phyloP scores from a whole-genome alignment of 2,329 filamentous ascomycete genomes.

The Nannizzia gypsea region DNA sequence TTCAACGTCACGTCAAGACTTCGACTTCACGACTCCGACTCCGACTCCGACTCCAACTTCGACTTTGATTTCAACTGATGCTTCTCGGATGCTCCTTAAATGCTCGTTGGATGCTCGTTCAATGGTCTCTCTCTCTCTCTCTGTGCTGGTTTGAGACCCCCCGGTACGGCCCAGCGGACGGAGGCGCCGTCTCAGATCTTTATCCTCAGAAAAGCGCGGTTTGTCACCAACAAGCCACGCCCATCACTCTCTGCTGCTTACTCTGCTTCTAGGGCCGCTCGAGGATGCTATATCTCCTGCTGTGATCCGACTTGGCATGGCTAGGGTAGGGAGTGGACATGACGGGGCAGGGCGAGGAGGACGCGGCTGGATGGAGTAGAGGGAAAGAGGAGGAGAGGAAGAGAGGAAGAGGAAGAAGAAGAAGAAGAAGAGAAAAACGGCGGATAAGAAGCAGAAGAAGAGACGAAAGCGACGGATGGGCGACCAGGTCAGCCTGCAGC shows the following conservation, averaged over 20 bases:
- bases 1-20: background rate
- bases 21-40: background rate
- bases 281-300: background rate
- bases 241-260: background rate
- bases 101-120: too few species aligned
- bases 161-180: background rate
- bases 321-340: background rate
- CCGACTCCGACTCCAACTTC: background rate
- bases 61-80: background rate
- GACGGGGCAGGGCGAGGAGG: background rate
- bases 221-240: background rate
- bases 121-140: too few species aligned
- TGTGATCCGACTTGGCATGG: conserved; percentile 5
- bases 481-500: conserved; percentile 1
- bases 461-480: background rate
- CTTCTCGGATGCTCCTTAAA: background rate
- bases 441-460: background rate
- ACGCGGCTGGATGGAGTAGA: background rate
- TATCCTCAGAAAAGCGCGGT: background rate
- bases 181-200: background rate
- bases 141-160: background rate
- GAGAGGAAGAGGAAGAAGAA: background rate
- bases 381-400: background rate
- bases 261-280: background rate
- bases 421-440: background rate